phyloP scores from a whole-genome alignment of 441 rosid genomes.

The Sinapis alba region DNA sequence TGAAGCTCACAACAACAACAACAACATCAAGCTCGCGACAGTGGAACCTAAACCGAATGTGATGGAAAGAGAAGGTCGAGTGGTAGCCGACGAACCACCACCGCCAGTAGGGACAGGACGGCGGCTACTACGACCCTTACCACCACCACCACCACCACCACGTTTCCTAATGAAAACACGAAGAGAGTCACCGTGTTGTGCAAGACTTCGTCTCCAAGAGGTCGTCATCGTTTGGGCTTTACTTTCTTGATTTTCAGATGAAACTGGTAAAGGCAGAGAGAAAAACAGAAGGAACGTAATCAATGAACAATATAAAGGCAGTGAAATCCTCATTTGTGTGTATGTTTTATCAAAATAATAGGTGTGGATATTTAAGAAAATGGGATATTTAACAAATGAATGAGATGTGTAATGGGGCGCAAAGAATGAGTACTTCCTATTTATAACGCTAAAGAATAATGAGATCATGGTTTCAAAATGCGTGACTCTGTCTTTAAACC shows the following conservation, averaged over 20 bases:
- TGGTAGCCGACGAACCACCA: conserved; percentile 18
- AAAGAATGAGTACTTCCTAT: background rate
- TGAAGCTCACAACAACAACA: background rate
- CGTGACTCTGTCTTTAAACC: background rate
- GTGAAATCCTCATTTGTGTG: conserved; percentile 3
- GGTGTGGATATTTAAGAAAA: background rate
- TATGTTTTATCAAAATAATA: background rate
- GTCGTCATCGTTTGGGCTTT: background rate
- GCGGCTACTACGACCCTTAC: background rate
- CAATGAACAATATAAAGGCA: conserved; percentile 2
- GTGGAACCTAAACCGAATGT: conserved; percentile 1
- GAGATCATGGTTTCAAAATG: background rate
- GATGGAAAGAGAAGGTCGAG: conserved; percentile 11
- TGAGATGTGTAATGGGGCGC: background rate
- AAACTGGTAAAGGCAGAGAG: background rate
- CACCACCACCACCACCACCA: background rate
- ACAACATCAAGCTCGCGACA: background rate
- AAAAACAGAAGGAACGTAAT: background rate
- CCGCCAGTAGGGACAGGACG: background rate
- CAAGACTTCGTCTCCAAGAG: background rate
- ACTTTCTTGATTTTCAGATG: conserved; percentile 12
- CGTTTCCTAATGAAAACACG: conserved; percentile 23
- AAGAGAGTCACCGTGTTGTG: conserved; percentile 10
- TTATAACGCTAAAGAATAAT: background rate
- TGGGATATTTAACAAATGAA: background rate